These are phyloP conservation scores for Gyromitra esculenta DNA, from an alignment of 2,329 filamentous ascomycete genomes.

Conservation along the genomic window DNA sequence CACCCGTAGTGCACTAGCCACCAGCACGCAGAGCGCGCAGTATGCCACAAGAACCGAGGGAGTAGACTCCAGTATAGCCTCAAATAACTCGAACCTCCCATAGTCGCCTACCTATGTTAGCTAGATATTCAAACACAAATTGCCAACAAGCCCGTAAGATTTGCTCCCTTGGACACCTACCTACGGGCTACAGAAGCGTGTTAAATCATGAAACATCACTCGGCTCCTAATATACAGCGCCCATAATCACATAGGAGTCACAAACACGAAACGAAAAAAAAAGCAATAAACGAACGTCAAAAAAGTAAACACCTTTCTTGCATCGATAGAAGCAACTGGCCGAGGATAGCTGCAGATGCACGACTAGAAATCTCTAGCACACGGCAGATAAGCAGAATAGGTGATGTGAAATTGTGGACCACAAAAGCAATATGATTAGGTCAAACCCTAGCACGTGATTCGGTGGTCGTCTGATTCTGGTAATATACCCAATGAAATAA, in stretches of 20 bases:
- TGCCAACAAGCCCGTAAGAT: not conserved
- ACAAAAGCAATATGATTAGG: not conserved
- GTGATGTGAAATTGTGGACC: not conserved
- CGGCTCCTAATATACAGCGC: not conserved
- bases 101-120: too few relatives aligned
- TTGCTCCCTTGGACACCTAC: not conserved
- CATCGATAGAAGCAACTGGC: not conserved
- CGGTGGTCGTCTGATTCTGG: not conserved
- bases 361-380: not conserved
- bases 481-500: not conserved
- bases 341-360: slow-evolving; percentile 1
- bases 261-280: not conserved
- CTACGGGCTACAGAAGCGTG: not conserved
- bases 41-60: too few relatives aligned
- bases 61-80: too few relatives aligned
- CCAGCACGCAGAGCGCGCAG: too few relatives aligned
- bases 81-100: too few relatives aligned
- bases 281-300: not conserved
- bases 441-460: not conserved
- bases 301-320: too few relatives aligned
- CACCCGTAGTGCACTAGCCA: too few relatives aligned
- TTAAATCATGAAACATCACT: slow-evolving; percentile 35
- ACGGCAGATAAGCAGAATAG: not conserved
- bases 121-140: not conserved
- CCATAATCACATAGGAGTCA: not conserved